Evolutionary conservation across 2,329 filamentous ascomycete genomes (phyloP).

Genomic region (Pseudogymnoascus sp.): DNA sequence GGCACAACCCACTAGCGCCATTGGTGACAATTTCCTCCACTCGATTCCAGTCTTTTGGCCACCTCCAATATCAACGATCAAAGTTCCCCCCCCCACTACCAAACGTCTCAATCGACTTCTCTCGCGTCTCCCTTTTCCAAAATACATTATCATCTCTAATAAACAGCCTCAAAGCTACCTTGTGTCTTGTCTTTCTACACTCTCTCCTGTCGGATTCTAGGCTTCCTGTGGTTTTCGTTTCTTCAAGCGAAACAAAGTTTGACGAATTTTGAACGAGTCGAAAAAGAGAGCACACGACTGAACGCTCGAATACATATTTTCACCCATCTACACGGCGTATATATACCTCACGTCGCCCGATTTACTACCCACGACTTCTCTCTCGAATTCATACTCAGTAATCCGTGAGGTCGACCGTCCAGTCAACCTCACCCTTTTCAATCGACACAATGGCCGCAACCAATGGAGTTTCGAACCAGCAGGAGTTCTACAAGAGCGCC

Average conservation of each 20-base stretch:
- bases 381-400: background rate
- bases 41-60: constrained; percentile 10
- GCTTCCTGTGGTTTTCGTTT: constrained; percentile 1
- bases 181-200: constrained; percentile 8
- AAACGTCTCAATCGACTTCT: constrained; percentile 7
- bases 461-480: constrained; percentile 30
- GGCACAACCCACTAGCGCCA: constrained; percentile 9
- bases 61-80: constrained; percentile 8
- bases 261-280: constrained; percentile 2
- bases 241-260: constrained; percentile 8
- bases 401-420: background rate
- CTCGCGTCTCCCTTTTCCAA: constrained; percentile 4
- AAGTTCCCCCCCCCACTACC: constrained; percentile 10
- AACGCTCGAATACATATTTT: constrained; percentile 5
- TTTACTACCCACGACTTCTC: constrained; percentile 2
- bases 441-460: constrained; percentile 20
- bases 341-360: background rate
- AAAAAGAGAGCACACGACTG: constrained; percentile 4
- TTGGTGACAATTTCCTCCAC: constrained; percentile 8
- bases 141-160: constrained; percentile 7
- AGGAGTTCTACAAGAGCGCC: constrained; percentile 28
- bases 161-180: constrained; percentile 1
- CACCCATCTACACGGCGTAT: constrained; percentile 3
- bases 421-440: constrained; percentile 6
- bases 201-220: constrained; percentile 9